Conservation (phyloP, 345 rosid species). For the Corchorus capsularis region DNA sequence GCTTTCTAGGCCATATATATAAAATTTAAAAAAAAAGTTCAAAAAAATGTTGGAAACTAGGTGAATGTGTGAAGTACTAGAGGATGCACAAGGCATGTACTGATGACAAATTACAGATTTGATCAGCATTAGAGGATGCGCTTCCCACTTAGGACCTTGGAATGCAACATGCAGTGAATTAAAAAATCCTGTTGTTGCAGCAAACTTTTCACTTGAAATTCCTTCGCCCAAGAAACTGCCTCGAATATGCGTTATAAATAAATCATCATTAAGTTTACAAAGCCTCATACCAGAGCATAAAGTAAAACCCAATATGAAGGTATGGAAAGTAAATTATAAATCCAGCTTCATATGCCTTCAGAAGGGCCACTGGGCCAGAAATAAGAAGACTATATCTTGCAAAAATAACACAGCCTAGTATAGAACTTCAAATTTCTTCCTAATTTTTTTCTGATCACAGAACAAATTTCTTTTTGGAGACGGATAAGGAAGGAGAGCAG, state of each 20-base stretch:
- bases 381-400: not conserved
- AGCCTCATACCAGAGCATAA: not conserved
- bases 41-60: not conserved
- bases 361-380: not conserved
- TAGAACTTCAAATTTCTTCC: not conserved
- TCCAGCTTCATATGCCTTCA: not conserved
- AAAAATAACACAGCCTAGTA: not conserved
- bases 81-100: not conserved
- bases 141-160: not conserved
- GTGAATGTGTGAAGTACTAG: not conserved
- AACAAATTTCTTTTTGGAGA: not conserved
- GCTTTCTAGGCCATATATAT: not conserved
- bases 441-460: not conserved
- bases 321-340: no score
- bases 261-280: not conserved
- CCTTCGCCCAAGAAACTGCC: not conserved
- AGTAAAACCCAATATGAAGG: not conserved
- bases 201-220: not conserved
- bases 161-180: not conserved
- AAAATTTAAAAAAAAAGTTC: no score
- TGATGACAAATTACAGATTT: not conserved
- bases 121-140: not conserved
- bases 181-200: not conserved
- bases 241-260: not conserved
- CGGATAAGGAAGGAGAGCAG: not conserved